Evolutionary conservation across 2,329 filamentous ascomycete species (phyloP), one percentile per base, ranked within the genome.

Genomic region (Colletotrichum sp.): DNA sequence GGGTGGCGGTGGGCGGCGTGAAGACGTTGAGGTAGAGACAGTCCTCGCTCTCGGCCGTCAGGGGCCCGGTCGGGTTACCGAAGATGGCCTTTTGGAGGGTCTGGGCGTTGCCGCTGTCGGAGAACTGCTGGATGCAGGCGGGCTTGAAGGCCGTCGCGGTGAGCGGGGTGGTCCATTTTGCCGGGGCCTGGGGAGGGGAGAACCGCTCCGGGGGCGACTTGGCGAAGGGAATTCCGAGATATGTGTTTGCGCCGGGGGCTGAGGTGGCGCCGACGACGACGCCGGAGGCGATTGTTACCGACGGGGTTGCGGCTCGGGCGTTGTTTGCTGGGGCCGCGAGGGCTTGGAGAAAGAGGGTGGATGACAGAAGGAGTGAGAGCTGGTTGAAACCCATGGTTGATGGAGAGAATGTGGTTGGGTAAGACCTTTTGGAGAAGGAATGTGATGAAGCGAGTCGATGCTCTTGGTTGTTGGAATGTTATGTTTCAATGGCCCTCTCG

Each of bases 11-110:
- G 0, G 79, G 74, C 1, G 84, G 84, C 1, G 80, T 71, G 59
- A 79, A 84, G 10, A 85, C 79, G 26, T 85, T 83, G 15, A 84
- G 76, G 32, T 82, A 84, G 28, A 85, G 67, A 26, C 84, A 85
- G 52, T 85, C 82, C 57, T 85, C 84, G 28, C 82, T 82, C 43
- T 80, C 80, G 1, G 77, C 79, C 15, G 72, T 26, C 5, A 76
- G 59, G 36, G 64, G 18, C 3, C 74, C 74, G 15, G 70, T 64
- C 6, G 74, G 74, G 12, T 76, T 76, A 18, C 74, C 74, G 16
- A 76, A 76, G 28, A 60, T 60, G 21, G 48, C 28, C 64, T 74
- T 76, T 2, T 73, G 70, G 21, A 68, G 24, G 12, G 18, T 24
- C 13, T 69, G 64, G 24, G 74, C 26, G 3, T 30, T 60, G 6